A percentile compares a stretch with the other conserved stretches of the same genome.
Conservation (phyloP, 2,329 filamentous ascomycete genomes). For the Dactylellina cionopaga region DNA sequence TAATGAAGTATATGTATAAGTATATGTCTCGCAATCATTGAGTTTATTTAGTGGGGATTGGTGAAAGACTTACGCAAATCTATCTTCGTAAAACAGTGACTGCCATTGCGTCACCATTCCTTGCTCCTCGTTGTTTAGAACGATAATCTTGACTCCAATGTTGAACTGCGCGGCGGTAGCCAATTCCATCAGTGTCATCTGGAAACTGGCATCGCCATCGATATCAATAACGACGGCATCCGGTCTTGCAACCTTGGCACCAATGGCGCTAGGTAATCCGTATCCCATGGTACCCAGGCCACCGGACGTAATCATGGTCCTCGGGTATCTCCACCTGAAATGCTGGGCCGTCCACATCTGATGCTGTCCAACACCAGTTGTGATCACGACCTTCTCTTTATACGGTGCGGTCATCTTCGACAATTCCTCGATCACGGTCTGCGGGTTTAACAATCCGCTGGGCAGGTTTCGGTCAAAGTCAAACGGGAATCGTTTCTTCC, state of each 20-base stretch:
- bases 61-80: conserved; percentile 69
- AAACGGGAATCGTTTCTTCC: conserved; percentile 92
- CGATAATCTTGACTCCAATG: conserved; percentile 93
- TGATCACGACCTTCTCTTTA: conserved; percentile 85
- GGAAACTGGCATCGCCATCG: conserved; percentile 97
- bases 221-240: conserved; percentile 93
- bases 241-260: conserved; percentile 85
- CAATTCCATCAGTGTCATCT: conserved; percentile 97
- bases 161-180: conserved; percentile 93
- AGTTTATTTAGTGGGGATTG: not conserved
- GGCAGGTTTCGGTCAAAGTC: conserved; percentile 80
- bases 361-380: conserved; percentile 95
- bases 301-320: conserved; percentile 95
- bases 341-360: conserved; percentile 99
- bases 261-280: conserved; percentile 92
- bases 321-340: conserved; percentile 90
- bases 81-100: conserved; percentile 94
- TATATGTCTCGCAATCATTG: not conserved
- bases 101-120: conserved; percentile 99
- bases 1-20: conserved; percentile 64
- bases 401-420: conserved; percentile 82
- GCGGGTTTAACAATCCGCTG: conserved; percentile 88
- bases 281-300: conserved; percentile 96
- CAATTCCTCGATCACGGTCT: conserved; percentile 89
- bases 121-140: conserved; percentile 97